Evolutionary conservation across 768 basidiomycete species (phyloP).

Genomic region (Lentinula aciculospora): DNA sequence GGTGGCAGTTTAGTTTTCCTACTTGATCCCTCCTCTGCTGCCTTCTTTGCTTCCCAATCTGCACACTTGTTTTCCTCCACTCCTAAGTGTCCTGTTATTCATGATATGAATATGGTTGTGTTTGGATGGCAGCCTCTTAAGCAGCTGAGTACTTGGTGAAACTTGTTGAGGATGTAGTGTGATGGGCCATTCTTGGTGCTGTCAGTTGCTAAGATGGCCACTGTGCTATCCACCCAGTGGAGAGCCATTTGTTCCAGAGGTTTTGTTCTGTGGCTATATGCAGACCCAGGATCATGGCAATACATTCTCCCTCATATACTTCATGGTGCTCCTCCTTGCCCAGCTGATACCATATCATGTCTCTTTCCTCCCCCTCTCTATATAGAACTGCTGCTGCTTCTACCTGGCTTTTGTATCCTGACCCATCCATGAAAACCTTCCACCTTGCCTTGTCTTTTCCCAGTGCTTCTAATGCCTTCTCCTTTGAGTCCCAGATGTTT

Average conservation of each 20-base stretch:
- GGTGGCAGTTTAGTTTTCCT: neutral
- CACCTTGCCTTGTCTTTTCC: neutral
- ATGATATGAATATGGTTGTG: neutral
- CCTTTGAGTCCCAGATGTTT: neutral
- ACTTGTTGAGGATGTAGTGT: neutral
- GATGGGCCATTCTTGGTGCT: neutral
- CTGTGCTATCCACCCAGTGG: neutral
- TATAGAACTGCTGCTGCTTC: conserved; percentile 6
- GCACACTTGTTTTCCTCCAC: neutral
- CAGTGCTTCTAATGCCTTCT: neutral
- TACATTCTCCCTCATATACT: neutral
- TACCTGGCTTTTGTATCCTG: conserved; percentile 3
- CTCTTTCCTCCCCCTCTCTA: neutral
- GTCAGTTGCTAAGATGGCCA: neutral
- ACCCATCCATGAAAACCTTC: conserved; percentile 13
- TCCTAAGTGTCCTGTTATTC: neutral
- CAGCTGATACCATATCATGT: neutral
- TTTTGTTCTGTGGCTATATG: neutral
- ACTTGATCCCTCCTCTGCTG: neutral
- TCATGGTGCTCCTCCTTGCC: neutral
- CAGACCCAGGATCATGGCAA: neutral
- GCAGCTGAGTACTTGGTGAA: neutral
- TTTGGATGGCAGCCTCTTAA: neutral
- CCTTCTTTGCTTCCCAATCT: neutral
- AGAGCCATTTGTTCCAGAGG: neutral